Evolutionary conservation across 805 yeast species (phyloP).

Genomic region (Candida michaelii): DNA sequence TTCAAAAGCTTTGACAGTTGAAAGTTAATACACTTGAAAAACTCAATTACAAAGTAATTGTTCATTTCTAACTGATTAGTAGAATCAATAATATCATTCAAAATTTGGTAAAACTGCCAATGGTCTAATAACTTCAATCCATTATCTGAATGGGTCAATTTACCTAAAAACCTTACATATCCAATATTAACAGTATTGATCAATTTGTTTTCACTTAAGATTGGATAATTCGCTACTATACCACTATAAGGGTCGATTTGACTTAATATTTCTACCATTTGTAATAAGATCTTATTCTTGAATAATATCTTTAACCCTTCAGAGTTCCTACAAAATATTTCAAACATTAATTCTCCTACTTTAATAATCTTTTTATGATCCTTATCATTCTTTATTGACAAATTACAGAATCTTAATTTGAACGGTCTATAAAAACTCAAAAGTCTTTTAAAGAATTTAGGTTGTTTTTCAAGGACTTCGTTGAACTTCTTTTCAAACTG

Average conservation of each 20-base stretch:
- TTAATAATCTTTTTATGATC: slow-evolving; percentile 55
- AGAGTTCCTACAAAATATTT: slow-evolving; percentile 56
- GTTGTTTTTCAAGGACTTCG: slow-evolving; percentile 67
- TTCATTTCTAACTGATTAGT: slow-evolving; percentile 34
- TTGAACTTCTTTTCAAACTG: slow-evolving; percentile 69
- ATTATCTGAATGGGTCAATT: slow-evolving; percentile 53
- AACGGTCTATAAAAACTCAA: slow-evolving; percentile 89
- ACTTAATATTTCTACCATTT: slow-evolving; percentile 84
- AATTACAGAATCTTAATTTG: slow-evolving; percentile 67
- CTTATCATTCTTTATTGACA: slow-evolving; percentile 36
- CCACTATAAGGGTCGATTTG: slow-evolving; percentile 83
- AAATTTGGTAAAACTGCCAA: slow-evolving; percentile 82
- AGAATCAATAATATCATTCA: slow-evolving; percentile 65
- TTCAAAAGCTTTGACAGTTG: slow-evolving; percentile 5
- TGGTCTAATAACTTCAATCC: slow-evolving; percentile 73
- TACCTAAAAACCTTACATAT: slow-evolving; percentile 77
- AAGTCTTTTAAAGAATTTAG: slow-evolving; percentile 82
- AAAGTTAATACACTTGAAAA: slow-evolving; percentile 62
- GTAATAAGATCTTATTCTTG: slow-evolving; percentile 79
- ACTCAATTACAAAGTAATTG: slow-evolving; percentile 54
- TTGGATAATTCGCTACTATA: slow-evolving; percentile 67
- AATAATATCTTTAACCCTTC: slow-evolving; percentile 68
- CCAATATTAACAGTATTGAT: slow-evolving; percentile 70
- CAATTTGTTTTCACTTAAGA: slow-evolving; percentile 61
- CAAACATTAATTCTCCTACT: slow-evolving; percentile 76